phyloP scores from a whole-genome alignment of 2,329 filamentous ascomycete species.

The Neonectria sp. region DNA sequence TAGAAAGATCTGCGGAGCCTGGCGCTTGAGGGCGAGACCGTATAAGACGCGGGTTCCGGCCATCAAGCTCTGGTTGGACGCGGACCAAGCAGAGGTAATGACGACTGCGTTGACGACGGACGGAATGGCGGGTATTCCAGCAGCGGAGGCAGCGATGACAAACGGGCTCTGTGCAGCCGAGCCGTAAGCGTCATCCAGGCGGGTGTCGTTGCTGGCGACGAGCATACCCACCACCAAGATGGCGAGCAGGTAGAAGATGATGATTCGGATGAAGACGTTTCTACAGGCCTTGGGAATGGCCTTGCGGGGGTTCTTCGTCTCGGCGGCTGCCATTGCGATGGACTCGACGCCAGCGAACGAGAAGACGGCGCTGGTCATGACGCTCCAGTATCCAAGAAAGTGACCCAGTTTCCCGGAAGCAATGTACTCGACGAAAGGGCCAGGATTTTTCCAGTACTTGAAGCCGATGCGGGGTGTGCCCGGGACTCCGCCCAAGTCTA shows the following conservation, averaged over 20 bases:
- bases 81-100: slow-evolving; percentile 79
- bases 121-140: slow-evolving; percentile 77
- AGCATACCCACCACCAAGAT: slow-evolving; percentile 81
- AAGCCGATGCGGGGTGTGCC: slow-evolving; percentile 44
- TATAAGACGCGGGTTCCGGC: slow-evolving; percentile 73
- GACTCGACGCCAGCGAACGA: slow-evolving; percentile 78
- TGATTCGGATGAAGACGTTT: slow-evolving; percentile 71
- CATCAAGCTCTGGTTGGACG: slow-evolving; percentile 76
- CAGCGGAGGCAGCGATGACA: slow-evolving; percentile 79
- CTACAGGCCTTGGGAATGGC: slow-evolving; percentile 70
- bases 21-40: slow-evolving; percentile 71
- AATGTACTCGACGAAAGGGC: slow-evolving; percentile 78
- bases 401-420: slow-evolving; percentile 69
- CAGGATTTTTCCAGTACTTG: slow-evolving; percentile 66
- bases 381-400: slow-evolving; percentile 77
- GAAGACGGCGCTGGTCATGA: slow-evolving; percentile 75
- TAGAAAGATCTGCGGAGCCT: slow-evolving; percentile 71
- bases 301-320: slow-evolving; percentile 68
- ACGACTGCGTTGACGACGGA: slow-evolving; percentile 84
- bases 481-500: slow-evolving; percentile 43
- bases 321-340: slow-evolving; percentile 74
- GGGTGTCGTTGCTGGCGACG: slow-evolving; percentile 71
- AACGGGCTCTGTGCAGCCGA: slow-evolving; percentile 68
- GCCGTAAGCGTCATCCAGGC: slow-evolving; percentile 62
- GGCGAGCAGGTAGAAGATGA: slow-evolving; percentile 74